A percentile compares a stretch with the other conserved stretches of the same genome.
Evolutionary conservation across 306 rosid genomes (phyloP).

Genomic region (Cicer pinnatifidum): DNA sequence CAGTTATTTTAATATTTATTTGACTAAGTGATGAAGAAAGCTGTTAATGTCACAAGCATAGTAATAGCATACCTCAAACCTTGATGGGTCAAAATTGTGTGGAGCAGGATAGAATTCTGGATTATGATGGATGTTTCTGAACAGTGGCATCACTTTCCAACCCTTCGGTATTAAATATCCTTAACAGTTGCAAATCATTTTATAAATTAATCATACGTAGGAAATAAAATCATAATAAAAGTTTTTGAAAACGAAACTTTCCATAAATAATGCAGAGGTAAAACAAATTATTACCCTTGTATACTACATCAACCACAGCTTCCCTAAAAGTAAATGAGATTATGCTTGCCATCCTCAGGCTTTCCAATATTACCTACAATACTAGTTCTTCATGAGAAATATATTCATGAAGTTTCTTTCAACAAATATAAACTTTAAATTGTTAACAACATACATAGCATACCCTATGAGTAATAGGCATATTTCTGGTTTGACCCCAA

Average conservation of each 20-base stretch:
- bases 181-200: conserved; percentile 41
- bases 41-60: background rate
- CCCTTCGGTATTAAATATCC: conserved; percentile 94
- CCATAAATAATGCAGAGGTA: background rate
- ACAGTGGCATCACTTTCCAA: conserved; percentile 98
- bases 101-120: conserved; percentile 75
- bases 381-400: conserved; percentile 25
- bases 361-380: conserved; percentile 79
- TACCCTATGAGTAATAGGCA: conserved; percentile 60
- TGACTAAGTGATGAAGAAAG: conserved; percentile 29
- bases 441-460: background rate
- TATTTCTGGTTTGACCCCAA: conserved; percentile 77
- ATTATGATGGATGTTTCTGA: conserved; percentile 89
- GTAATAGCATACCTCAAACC: conserved; percentile 69
- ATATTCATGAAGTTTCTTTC: conserved; percentile 23
- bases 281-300: conserved; percentile 60
- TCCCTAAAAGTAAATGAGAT: conserved; percentile 91
- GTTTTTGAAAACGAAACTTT: conserved; percentile 1
- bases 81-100: conserved; percentile 80
- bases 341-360: conserved; percentile 88
- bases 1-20: background rate
- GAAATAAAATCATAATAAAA: background rate
- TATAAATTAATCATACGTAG: conserved; percentile 25
- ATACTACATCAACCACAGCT: conserved; percentile 82
- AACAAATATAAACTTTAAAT: background rate